Evolutionary conservation across 2,329 filamentous ascomycete species (phyloP).

Genomic region (Cercospora zeae-maydis): DNA sequence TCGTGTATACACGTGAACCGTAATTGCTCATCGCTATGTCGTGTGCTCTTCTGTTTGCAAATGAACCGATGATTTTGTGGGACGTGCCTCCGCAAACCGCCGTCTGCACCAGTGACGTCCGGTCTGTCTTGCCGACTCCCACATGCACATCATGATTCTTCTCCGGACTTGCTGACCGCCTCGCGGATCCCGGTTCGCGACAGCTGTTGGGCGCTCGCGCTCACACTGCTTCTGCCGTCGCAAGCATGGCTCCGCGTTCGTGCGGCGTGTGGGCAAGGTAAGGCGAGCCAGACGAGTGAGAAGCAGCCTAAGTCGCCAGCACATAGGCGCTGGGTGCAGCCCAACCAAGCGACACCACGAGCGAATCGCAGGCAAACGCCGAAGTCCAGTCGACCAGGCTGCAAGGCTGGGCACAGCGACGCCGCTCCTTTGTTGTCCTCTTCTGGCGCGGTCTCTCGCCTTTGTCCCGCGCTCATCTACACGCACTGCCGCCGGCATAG

Average conservation of each 20-base stretch:
- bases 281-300: background rate
- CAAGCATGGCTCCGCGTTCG: background rate
- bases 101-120: too few species aligned
- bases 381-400: background rate
- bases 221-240: background rate
- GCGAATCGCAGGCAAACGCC: constrained; percentile 3
- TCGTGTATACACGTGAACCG: background rate
- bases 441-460: background rate
- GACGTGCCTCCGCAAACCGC: too few species aligned
- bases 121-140: too few species aligned
- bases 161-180: background rate
- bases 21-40: too few species aligned
- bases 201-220: background rate
- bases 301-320: background rate
- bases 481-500: background rate
- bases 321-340: background rate
- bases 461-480: background rate
- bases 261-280: background rate
- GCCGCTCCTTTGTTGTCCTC: background rate
- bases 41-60: too few species aligned
- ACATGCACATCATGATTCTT: background rate
- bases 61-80: too few species aligned
- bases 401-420: background rate
- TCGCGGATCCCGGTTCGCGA: background rate
- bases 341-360: background rate